These are phyloP conservation scores for Colletotrichum sp. DNA, from an alignment of 2,329 filamentous ascomycete species.

Conservation along the genomic window DNA sequence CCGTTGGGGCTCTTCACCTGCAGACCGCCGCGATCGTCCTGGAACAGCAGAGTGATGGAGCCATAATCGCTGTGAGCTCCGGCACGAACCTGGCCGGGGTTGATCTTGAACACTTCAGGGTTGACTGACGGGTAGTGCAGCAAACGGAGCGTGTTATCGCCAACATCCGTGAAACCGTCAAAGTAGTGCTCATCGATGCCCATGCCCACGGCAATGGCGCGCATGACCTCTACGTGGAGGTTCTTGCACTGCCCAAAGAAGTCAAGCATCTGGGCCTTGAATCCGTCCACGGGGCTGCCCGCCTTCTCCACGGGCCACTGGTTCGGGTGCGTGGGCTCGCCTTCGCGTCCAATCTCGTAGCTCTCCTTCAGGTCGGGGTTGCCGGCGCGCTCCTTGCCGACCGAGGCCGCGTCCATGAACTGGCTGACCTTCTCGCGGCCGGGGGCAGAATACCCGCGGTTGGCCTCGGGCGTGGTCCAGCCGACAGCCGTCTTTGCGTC, in stretches of 20 bases:
- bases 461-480: constrained; percentile 76
- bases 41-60: constrained; percentile 67
- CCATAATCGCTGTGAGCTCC: constrained; percentile 78
- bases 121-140: constrained; percentile 78
- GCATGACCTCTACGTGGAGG: constrained; percentile 81
- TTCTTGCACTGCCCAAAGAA: constrained; percentile 80
- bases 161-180: constrained; percentile 72
- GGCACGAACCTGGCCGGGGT: constrained; percentile 74
- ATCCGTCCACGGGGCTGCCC: constrained; percentile 56
- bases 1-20: constrained; percentile 74
- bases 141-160: constrained; percentile 74
- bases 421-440: constrained; percentile 75
- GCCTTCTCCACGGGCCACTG: constrained; percentile 71
- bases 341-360: constrained; percentile 68
- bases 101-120: constrained; percentile 68
- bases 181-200: constrained; percentile 76
- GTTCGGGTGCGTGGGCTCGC: constrained; percentile 69
- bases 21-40: constrained; percentile 60
- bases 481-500: constrained; percentile 68
- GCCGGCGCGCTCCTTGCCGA: constrained; percentile 61
- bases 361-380: constrained; percentile 72
- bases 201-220: constrained; percentile 84
- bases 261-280: constrained; percentile 73
- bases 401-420: constrained; percentile 57
- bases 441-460: constrained; percentile 74